These are phyloP conservation scores for Colletotrichum sublineola DNA, from an alignment of 2,329 filamentous ascomycete species.

Conservation along the genomic window DNA sequence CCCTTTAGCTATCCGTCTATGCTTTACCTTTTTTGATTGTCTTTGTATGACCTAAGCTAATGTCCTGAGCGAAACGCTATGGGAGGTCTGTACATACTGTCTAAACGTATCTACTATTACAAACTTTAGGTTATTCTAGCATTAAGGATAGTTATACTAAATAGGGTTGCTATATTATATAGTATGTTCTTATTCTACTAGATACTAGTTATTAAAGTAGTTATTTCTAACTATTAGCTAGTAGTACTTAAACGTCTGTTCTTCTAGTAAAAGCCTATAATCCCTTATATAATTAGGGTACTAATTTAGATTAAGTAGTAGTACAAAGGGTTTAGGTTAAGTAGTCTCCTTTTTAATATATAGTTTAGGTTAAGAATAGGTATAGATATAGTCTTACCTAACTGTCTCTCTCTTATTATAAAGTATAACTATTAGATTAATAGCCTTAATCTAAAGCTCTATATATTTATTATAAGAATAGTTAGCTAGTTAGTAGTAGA, in stretches of 20 bases:
- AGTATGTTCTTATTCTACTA: slow-evolving; percentile 41
- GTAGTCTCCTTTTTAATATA: no score
- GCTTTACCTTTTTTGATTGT: slow-evolving; percentile 2
- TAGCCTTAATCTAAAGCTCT: slow-evolving; percentile 39
- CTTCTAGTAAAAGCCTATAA: no score
- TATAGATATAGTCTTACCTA: slow-evolving; percentile 25
- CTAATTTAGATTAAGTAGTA: slow-evolving; percentile 44
- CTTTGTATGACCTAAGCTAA: not conserved
- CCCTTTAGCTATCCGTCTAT: slow-evolving; percentile 17
- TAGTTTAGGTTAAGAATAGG: no score
- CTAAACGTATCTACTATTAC: slow-evolving; percentile 1
- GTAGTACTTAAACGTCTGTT: no score
- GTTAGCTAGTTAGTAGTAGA: no score
- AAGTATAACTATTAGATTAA: slow-evolving; percentile 44
- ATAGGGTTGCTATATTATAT: slow-evolving; percentile 38
- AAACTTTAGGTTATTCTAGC: slow-evolving; percentile 20
- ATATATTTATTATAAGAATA: no score
- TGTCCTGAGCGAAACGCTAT: slow-evolving; percentile 1
- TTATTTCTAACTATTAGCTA: no score
- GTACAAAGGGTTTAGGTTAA: slow-evolving; percentile 38
- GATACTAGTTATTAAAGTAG: slow-evolving; percentile 45
- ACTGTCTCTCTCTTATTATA: slow-evolving; percentile 45
- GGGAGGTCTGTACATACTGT: no score
- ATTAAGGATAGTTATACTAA: slow-evolving; percentile 42
- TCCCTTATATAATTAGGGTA: no score